Evolutionary conservation across 352 stramenopile species (phyloP), one percentile per base, ranked within the genome.

Genomic region (Phytophthora tubulina): DNA sequence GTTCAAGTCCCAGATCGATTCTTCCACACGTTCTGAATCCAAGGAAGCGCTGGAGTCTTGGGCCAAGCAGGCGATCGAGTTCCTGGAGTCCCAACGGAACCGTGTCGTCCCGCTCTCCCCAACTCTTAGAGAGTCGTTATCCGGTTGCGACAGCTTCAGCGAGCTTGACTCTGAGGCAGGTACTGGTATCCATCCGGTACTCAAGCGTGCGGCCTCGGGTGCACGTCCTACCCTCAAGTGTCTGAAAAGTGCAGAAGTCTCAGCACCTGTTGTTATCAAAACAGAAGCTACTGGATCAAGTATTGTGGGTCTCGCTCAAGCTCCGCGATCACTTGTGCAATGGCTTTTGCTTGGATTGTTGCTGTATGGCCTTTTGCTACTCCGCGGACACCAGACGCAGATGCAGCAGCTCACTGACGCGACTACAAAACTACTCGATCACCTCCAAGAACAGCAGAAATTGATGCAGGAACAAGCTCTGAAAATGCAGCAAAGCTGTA

Each of bases 1-100:
- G 87, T 95, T 95, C 62, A 92, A 93, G 60, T 91, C 83, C 32
- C 87, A 95, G 52, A 95, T 95, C 45, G 84, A 89, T 46, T 95
- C 87, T 52, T 93, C 85, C 3, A 92, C 87, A 2, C 67, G 79
- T 31, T 91, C 85, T 2, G 87, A 95, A 59, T 88, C 79, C 10
- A 92, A 90, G 63, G 85, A 95, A 52, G 85, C 82, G 8, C 59
- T 90, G 3, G 84, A 92, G 55, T 59, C 75, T 3, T 94, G 87
- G 87, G 70, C 78, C 11, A 83, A 83, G 41, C 75, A 86, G 42
- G 78, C 85, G 1, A 78, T 86, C 31, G 61, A 84, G 38, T 83
- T 85, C 52, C 58, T 92, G 4, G 69, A 81, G 57, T 74, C 49
- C 0, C 79, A 87, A 39, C 46, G 64, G 52, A 72, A 82, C 56